A percentile compares a stretch with the other conserved stretches of the same genome.
Evolutionary conservation across 345 rosid genomes (phyloP).

Genomic region (Populus deltoides): DNA sequence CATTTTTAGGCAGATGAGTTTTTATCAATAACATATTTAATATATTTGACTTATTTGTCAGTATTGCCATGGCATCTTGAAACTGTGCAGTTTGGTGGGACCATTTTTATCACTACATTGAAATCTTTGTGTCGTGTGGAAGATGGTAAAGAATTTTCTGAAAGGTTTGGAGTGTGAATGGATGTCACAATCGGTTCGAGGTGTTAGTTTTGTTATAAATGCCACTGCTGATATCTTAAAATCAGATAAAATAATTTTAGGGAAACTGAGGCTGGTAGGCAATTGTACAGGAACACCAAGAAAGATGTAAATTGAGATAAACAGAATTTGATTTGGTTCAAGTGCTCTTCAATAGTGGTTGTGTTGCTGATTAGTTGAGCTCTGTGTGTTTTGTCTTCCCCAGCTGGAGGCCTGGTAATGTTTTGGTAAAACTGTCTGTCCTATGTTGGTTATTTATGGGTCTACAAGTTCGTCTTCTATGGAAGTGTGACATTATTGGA

Average conservation of each 20-base stretch:
- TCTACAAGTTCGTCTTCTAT: background rate
- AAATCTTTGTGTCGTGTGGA: conserved; percentile 3
- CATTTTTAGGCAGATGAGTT: background rate
- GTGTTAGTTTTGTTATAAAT: conserved; percentile 1
- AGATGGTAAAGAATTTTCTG: background rate
- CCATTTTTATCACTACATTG: conserved; percentile 7
- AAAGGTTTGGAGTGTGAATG: background rate
- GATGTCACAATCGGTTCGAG: background rate
- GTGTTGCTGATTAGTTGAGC: background rate
- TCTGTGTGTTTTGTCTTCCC: background rate
- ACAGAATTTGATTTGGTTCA: background rate
- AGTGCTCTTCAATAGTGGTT: background rate
- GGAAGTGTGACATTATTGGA: background rate
- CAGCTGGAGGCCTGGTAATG: background rate
- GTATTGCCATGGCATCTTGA: conserved; percentile 6
- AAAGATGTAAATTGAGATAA: background rate
- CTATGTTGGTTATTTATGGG: no score
- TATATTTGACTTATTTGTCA: background rate
- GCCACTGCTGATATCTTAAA: background rate
- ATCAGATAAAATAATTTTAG: background rate
- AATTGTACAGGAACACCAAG: background rate
- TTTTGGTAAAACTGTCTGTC: background rate
- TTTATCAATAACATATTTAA: conserved; percentile 2
- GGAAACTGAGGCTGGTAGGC: background rate
- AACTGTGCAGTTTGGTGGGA: background rate